phyloP scores from a whole-genome alignment of 805 yeast species.

The Pichia eremophila region DNA sequence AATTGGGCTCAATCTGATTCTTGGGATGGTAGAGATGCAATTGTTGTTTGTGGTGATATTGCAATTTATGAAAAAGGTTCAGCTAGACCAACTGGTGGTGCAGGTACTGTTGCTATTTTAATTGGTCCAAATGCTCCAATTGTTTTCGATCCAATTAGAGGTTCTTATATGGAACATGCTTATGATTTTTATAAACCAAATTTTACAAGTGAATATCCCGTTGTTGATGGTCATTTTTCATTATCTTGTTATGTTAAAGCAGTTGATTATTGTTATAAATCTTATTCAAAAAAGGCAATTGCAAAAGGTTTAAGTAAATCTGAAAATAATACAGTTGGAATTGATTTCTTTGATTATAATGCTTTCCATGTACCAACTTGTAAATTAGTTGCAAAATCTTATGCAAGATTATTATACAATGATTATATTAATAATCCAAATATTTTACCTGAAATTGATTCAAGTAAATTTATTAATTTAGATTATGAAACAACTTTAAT shows the following conservation, averaged over 20 bases:
- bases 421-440: constrained; percentile 71
- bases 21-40: constrained; percentile 98
- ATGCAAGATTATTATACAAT: constrained; percentile 82
- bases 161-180: constrained; percentile 92
- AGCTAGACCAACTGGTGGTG: constrained; percentile 99
- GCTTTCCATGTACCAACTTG: constrained; percentile 98
- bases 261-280: constrained; percentile 73
- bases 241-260: constrained; percentile 91
- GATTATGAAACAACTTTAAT: constrained; percentile 70
- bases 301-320: constrained; percentile 36
- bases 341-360: constrained; percentile 77
- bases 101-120: constrained; percentile 88
- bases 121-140: constrained; percentile 98
- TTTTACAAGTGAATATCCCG: constrained; percentile 92
- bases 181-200: constrained; percentile 98
- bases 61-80: constrained; percentile 96
- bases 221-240: constrained; percentile 95
- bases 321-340: constrained; percentile 50
- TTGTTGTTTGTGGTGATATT: constrained; percentile 95
- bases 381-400: constrained; percentile 86
- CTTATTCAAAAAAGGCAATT: constrained; percentile 70
- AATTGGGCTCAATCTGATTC: constrained; percentile 94
- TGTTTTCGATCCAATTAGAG: constrained; percentile 82
- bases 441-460: constrained; percentile 47
- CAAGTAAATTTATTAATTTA: constrained; percentile 35